phyloP scores from a whole-genome alignment of 805 yeast species.

The Hanseniaspora mollemarum region DNA sequence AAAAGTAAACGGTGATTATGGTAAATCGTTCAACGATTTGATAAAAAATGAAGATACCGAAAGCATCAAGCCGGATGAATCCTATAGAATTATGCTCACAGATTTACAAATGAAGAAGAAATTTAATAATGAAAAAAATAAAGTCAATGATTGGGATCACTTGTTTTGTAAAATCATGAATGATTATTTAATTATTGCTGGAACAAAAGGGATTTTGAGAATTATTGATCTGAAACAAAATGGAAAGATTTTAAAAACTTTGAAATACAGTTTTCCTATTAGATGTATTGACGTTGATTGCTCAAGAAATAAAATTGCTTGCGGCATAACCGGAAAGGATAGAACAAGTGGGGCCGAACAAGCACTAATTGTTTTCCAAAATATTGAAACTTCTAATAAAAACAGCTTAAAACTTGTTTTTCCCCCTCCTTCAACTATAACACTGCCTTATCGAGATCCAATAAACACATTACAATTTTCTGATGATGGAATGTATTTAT shows the following conservation, averaged over 20 bases:
- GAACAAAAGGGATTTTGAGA: constrained; percentile 56
- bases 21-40: constrained; percentile 37
- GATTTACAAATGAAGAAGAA: not conserved
- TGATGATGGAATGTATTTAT: constrained; percentile 52
- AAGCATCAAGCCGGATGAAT: constrained; percentile 15
- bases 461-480: constrained; percentile 65
- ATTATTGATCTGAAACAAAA: constrained; percentile 45
- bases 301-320: constrained; percentile 53
- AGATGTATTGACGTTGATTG: constrained; percentile 65
- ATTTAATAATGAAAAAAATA: constrained; percentile 12
- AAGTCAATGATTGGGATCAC: constrained; percentile 44
- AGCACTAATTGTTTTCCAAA: constrained; percentile 59
- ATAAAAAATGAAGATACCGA: constrained; percentile 21
- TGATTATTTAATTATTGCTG: constrained; percentile 51
- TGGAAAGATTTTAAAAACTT: constrained; percentile 59
- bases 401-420: constrained; percentile 29
- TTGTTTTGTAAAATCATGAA: constrained; percentile 50
- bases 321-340: constrained; percentile 75
- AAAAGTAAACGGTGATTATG: constrained; percentile 56
- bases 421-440: constrained; percentile 47
- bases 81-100: not conserved
- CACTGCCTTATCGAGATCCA: constrained; percentile 80
- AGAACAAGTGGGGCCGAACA: constrained; percentile 57
- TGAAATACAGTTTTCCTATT: constrained; percentile 61
- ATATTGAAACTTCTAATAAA: constrained; percentile 21